Base-by-base conservation (phyloP, 108 stramenopile genomes). In the Chaetoceros muelleri region DNA sequence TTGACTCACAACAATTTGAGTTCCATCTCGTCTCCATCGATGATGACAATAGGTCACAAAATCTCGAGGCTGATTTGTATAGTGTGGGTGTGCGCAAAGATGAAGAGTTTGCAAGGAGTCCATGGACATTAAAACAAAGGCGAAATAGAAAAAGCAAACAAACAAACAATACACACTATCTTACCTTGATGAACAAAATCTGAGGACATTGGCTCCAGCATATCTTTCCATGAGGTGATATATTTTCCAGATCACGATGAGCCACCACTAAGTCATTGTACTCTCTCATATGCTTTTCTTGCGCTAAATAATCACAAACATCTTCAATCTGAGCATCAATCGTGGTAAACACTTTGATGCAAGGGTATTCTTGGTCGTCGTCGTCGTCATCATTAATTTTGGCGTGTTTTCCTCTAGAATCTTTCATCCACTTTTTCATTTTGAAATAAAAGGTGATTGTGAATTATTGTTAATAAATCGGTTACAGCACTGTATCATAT, bases 41-140 rank as follows among this genome's bases (percentile, higher is more conserved):
- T 93, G 87, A 59, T 74, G 73, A 51, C 86, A 88, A 71, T 69
- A 88, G 0, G 90, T 86, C 45, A 93, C 80, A 60, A 93, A 86
- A 51, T 88, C 82, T 48, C 90, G 58, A 7, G 83, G 80, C n/a
- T n/a, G n/a, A n/a, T n/a, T n/a, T n/a, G n/a, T n/a, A n/a, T n/a
- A n/a, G n/a, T n/a, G n/a, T n/a, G n/a, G n/a, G n/a, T n/a, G n/a
- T n/a, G n/a, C n/a, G n/a, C n/a, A n/a, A n/a, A n/a, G n/a, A n/a
- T n/a, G n/a, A n/a, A n/a, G n/a, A n/a, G n/a, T n/a, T n/a, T n/a
- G n/a, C n/a, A n/a, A n/a, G n/a, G n/a, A n/a, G n/a, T n/a, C n/a
- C n/a, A n/a, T n/a, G n/a, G n/a, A n/a, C n/a, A n/a, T n/a, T n/a
- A n/a, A n/a, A n/a, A n/a, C n/a, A n/a, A n/a, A n/a, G n/a, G n/a